These are phyloP conservation scores for Sporothrix dimorphospora DNA, from an alignment of 2,329 filamentous ascomycete genomes.

Conservation along the genomic window DNA sequence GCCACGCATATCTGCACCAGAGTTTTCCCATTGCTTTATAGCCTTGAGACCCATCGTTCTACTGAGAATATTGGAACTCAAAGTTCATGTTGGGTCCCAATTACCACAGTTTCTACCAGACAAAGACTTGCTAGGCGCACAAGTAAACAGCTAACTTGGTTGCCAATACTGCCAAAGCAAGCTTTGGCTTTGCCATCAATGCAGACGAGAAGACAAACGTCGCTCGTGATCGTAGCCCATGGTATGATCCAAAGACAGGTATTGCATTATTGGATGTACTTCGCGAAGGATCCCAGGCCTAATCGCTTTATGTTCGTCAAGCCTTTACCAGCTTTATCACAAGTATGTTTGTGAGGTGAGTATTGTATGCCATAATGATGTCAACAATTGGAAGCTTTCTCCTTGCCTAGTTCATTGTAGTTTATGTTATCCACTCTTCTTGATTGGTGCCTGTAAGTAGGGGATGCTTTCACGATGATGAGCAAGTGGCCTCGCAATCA, in stretches of 20 bases:
- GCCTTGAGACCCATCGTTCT: too few species aligned
- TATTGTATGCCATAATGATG: not conserved
- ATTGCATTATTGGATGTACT: not conserved
- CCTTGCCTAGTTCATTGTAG: not conserved
- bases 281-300: not conserved
- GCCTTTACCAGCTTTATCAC: too few species aligned
- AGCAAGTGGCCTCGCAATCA: not conserved
- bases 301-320: too few species aligned
- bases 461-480: not conserved
- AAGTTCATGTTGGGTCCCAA: too few species aligned
- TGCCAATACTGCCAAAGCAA: not conserved
- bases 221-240: not conserved
- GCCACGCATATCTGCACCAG: too few species aligned
- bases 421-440: not conserved
- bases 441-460: not conserved
- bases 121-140: too few species aligned
- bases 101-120: too few species aligned
- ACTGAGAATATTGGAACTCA: too few species aligned
- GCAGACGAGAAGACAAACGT: not conserved
- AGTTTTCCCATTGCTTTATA: too few species aligned
- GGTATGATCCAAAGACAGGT: not conserved
- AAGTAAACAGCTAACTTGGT: not conserved
- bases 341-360: too few species aligned
- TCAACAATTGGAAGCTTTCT: not conserved
- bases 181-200: not conserved